Percentiles rank a stretch among this genome's conserved stretches.
These are phyloP conservation scores for Candida fluviatilis DNA, from an alignment of 805 yeast genomes.

Conservation along the genomic window DNA sequence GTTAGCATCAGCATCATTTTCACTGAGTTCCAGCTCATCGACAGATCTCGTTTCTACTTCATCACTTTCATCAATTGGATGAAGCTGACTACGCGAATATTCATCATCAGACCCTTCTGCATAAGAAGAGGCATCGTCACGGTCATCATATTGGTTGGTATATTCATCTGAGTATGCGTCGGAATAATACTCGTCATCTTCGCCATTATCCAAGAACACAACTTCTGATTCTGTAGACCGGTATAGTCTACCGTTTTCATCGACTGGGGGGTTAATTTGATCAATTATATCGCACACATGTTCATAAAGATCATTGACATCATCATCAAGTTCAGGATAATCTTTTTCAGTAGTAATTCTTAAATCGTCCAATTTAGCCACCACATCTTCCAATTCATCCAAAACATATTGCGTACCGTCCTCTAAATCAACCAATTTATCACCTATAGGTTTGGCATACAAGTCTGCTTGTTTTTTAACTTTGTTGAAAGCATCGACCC, in stretches of 20 bases:
- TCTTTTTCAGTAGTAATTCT: constrained; percentile 8
- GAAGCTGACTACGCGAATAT: constrained; percentile 2
- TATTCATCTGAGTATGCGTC: constrained; percentile 2
- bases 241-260: constrained; percentile 7
- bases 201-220: constrained; percentile 36
- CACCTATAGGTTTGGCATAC: background rate
- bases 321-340: constrained; percentile 7
- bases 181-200: constrained; percentile 1
- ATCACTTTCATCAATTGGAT: constrained; percentile 8
- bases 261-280: constrained; percentile 9
- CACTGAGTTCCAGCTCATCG: constrained; percentile 9
- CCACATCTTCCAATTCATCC: constrained; percentile 15
- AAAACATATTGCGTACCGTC: constrained; percentile 5
- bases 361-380: constrained; percentile 19
- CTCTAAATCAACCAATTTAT: constrained; percentile 9
- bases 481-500: constrained; percentile 77
- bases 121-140: constrained; percentile 1
- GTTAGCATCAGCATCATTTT: constrained; percentile 24
- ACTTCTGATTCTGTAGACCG: constrained; percentile 42
- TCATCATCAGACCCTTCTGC: constrained; percentile 4
- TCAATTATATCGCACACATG: constrained; percentile 17
- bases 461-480: constrained; percentile 28
- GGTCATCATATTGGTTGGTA: constrained; percentile 2
- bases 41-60: constrained; percentile 1
- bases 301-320: constrained; percentile 11